Evolutionary conservation across 805 yeast species (phyloP).

Genomic region (Candida rishiriensis): DNA sequence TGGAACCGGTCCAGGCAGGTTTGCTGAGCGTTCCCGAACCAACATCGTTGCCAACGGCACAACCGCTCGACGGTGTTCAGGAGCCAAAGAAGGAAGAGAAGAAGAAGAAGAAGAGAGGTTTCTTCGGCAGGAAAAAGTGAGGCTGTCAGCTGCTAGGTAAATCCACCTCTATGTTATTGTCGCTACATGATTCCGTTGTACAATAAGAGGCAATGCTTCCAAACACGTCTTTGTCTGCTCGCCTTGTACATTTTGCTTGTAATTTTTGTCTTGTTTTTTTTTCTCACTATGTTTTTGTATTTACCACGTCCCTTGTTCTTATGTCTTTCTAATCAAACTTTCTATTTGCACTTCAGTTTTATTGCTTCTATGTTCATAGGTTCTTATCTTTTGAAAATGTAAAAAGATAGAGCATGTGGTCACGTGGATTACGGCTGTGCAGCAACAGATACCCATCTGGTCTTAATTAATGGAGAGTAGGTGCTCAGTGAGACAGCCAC

Average conservation of each 20-base stretch:
- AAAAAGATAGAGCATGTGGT: too few relatives aligned
- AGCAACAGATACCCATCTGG: too few relatives aligned
- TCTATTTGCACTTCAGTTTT: too few relatives aligned
- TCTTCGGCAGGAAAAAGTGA: constrained; percentile 68
- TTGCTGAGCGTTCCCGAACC: constrained; percentile 23
- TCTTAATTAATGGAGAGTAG: too few relatives aligned
- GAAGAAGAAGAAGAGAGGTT: constrained; percentile 57
- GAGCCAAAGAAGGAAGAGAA: constrained; percentile 29
- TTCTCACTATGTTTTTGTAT: neutral
- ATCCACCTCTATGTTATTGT: too few relatives aligned
- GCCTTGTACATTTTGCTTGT: neutral
- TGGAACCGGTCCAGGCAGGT: neutral
- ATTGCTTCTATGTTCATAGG: too few relatives aligned
- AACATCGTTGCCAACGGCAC: constrained; percentile 37
- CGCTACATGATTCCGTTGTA: too few relatives aligned
- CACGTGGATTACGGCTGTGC: too few relatives aligned
- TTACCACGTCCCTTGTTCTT: neutral
- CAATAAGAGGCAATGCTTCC: neutral
- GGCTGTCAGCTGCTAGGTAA: too few relatives aligned
- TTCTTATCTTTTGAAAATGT: too few relatives aligned
- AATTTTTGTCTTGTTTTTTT: neutral
- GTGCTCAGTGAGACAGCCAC: too few relatives aligned
- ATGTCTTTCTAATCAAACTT: too few relatives aligned
- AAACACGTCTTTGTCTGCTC: neutral
- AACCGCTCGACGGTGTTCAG: constrained; percentile 51